Evolutionary conservation across 495 filamentous ascomycete genomes (phyloP), one percentile per base, ranked within the genome.

Genomic region (Neurospora sp.): DNA sequence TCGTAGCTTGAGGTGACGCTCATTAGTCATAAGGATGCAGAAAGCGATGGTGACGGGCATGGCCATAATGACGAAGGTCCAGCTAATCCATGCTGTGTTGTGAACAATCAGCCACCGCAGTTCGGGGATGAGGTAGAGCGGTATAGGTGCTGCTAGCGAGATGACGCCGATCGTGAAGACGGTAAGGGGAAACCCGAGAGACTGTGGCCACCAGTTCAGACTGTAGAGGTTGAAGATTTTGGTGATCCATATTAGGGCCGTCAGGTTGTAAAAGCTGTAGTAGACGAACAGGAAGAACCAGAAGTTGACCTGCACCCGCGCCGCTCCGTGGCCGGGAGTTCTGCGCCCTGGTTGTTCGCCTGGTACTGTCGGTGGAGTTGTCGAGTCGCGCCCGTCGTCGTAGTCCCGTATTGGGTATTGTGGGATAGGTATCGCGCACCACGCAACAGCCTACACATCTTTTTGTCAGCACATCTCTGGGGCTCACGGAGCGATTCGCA

Each of bases 141-240:
- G 85, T 12, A 90, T 83, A 0, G 89, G 87, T 6, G 81, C 83
- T 1, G 84, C 77, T 22, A 90, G 77, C 3, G 88, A 88, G 31
- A 89, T 73, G 40, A 84, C 75, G 59, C 85, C 86, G 73, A 90
- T 89, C 40, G 85, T 72, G 1, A 86, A 86, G 69, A 89, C 82
- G 14, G 88, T 89, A 17, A 85, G 45, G 8, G 87, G 86, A 70
- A 90, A 89, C 8, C 88, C 88, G 9, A 90, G 81, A 38, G 84
- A 84, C 39, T 83, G 80, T 8, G 88, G 88, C 88, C 88, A 90
- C 87, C 87, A 89, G 79, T 89, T 89, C 40, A 90, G 81, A 59
- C 86, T 88, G 79, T 90, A 90, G 35, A 90, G 81, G 77, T 90
- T 90, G 78, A 90, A 90, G 1, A 90, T 83, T 73, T 90, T 90